A percentile compares a stretch with the other conserved stretches of the same genome.
Conservation (phyloP, 1,284 basidiomycete genomes). For the Fistulinella cinereoalba region DNA sequence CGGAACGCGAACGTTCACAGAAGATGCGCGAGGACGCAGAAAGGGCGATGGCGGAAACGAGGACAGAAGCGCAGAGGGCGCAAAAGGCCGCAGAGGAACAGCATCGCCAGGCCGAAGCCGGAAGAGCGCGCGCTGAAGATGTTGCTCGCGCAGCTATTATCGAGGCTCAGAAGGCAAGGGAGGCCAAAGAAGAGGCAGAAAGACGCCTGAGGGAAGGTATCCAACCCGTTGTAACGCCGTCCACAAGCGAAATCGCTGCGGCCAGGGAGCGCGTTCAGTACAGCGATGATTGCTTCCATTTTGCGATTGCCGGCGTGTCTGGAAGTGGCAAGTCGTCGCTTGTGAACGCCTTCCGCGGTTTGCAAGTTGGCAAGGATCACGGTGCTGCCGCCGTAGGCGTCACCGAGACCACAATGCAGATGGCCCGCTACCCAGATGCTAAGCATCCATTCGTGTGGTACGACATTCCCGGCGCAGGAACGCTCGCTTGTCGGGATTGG, state of each 20-base stretch:
- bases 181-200: constrained; percentile 14
- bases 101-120: constrained; percentile 9
- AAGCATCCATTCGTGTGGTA: constrained; percentile 20
- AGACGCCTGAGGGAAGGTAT: constrained; percentile 16
- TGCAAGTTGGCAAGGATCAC: constrained; percentile 3
- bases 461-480: constrained; percentile 20
- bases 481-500: constrained; percentile 19
- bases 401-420: constrained; percentile 15
- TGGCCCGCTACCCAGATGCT: constrained; percentile 16
- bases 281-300: constrained; percentile 15
- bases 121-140: too few species aligned
- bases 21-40: constrained; percentile 17
- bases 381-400: constrained; percentile 19
- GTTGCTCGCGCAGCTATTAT: constrained; percentile 13
- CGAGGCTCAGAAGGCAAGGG: constrained; percentile 5
- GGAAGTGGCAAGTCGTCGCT: constrained; percentile 21
- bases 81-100: constrained; percentile 16
- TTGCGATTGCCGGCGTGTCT: constrained; percentile 14
- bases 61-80: constrained; percentile 13
- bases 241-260: neutral
- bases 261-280: constrained; percentile 10
- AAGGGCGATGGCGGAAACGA: constrained; percentile 7
- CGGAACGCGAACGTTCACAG: constrained; percentile 12
- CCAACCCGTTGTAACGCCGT: constrained; percentile 14
- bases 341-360: constrained; percentile 18